Conservation (phyloP, 176 grass and related monocot species). For the Avena eriantha region DNA sequence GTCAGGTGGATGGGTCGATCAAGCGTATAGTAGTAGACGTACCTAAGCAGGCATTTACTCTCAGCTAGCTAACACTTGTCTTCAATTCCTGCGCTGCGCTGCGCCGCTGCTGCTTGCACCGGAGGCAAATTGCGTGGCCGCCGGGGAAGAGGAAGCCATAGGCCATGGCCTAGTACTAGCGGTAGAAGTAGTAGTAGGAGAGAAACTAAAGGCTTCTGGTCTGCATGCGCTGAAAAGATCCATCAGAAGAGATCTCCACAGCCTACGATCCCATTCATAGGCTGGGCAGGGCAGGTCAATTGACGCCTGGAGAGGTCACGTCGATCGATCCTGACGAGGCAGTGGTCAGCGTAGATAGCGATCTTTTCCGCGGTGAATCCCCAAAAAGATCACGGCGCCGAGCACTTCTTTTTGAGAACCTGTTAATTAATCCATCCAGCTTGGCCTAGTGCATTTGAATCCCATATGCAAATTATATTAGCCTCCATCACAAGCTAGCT, state of each 20-base stretch:
- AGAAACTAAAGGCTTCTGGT: constrained; percentile 9
- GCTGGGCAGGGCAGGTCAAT: constrained; percentile 20
- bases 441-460: constrained; percentile 6
- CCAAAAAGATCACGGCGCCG: constrained; percentile 28
- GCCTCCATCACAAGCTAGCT: background rate
- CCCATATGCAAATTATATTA: background rate
- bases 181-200: background rate
- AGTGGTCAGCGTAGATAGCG: constrained; percentile 39
- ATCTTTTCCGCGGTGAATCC: constrained; percentile 36
- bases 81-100: background rate
- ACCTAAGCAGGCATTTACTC: constrained; percentile 20
- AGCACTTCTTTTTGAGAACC: too few species aligned
- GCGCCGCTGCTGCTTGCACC: constrained; percentile 21
- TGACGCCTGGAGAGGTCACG: constrained; percentile 47
- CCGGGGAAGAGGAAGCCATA: constrained; percentile 2
- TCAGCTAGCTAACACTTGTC: background rate
- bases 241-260: background rate
- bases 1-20: constrained; percentile 25
- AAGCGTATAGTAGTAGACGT: background rate
- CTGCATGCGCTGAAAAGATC: background rate
- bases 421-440: background rate
- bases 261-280: background rate
- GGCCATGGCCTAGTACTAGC: background rate
- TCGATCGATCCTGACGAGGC: constrained; percentile 29
- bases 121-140: constrained; percentile 35